These are phyloP conservation scores for Lolium multiflorum DNA, from an alignment of 176 grass and related monocot genomes.

Conservation along the genomic window DNA sequence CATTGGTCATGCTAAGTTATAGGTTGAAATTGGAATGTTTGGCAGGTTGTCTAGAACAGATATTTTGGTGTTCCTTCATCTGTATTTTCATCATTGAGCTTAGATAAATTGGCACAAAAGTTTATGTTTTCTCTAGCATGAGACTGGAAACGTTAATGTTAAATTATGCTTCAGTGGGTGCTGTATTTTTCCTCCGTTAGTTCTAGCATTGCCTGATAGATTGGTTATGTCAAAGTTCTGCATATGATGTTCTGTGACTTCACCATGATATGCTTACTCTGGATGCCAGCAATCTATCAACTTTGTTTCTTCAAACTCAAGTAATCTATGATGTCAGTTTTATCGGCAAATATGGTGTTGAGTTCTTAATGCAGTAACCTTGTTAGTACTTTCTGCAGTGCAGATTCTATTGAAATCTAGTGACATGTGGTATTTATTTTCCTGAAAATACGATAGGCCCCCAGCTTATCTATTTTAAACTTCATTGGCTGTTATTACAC, in stretches of 20 bases:
- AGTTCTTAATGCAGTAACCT: neutral
- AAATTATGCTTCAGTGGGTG: too few relatives aligned
- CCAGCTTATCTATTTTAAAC: too few relatives aligned
- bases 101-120: too few relatives aligned
- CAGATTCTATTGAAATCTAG: neutral
- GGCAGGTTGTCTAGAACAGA: slow-evolving; percentile 13
- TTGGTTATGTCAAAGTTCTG: neutral
- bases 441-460: neutral
- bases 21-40: neutral
- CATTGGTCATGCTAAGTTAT: slow-evolving; percentile 5
- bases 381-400: neutral
- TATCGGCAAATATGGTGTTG: neutral
- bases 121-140: too few relatives aligned
- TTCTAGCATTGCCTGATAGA: too few relatives aligned
- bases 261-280: neutral
- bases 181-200: too few relatives aligned
- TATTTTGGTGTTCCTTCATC: slow-evolving; percentile 1
- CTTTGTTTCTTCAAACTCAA: neutral
- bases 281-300: neutral
- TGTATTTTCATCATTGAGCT: neutral
- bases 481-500: too few relatives aligned
- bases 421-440: neutral
- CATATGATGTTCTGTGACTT: neutral
- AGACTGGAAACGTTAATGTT: too few relatives aligned
- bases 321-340: neutral